Evolutionary conservation across 176 grass and related monocot genomes (phyloP), one percentile per base, ranked within the genome.

Genomic region (Elaeis guineensis): DNA sequence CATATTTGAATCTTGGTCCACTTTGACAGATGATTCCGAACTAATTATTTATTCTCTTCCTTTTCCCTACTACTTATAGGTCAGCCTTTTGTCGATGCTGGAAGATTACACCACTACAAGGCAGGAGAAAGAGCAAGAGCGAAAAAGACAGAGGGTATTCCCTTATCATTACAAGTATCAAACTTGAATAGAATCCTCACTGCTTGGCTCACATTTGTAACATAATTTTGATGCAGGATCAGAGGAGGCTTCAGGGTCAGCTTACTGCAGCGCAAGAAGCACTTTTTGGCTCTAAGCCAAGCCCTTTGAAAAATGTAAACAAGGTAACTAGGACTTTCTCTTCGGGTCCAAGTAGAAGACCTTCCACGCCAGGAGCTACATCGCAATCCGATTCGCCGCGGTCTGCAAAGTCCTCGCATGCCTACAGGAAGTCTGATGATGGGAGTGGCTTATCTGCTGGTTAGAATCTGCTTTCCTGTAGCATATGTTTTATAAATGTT

Each of bases 81-180:
- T 44, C 0, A 59, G 48, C 5, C 64, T 84, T 23, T 17, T 83
- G 58, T 61, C 66, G 2, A 78, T 72, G 75, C 39, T 74, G 51
- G 75, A 80, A 52, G 68, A 71, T 17, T 79, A 79, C 52, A 72
- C 52, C 22, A 58, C 16, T 24, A 15, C 21, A 52, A 79, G 59
- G 35, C 57, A 65, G 67, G 76, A 79, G 60, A 72, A 57, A 79
- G 76, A 79, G 53, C 60, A 60, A 66, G 68, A 79, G 69, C 71
- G 21, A 18, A 79, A 66, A 66, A 71, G 32, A 53, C 28, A 44
- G 0, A 44, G 9, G 8, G 35, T 44, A 44, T 44, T 44, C 35
- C 9, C 6, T 35, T 64, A 21, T 63, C 39, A 61, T 73, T 3
- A 73, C 61, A 21, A 60, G 58, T 23, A 61, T 35, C 5, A 51